These are phyloP conservation scores for Alternaria triticimaculans DNA, from an alignment of 2,329 filamentous ascomycete genomes.

Conservation along the genomic window DNA sequence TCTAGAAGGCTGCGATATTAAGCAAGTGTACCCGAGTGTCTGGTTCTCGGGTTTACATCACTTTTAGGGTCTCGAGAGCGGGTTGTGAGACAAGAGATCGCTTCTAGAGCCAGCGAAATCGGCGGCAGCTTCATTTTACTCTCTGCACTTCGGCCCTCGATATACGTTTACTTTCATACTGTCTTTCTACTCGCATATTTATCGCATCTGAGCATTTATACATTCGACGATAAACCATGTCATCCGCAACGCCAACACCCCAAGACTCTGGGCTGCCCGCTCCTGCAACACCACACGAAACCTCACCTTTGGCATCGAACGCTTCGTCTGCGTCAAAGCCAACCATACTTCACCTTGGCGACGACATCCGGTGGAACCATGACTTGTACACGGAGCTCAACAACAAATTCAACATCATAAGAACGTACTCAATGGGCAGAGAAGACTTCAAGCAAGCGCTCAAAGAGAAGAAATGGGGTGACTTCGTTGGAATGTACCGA, in stretches of 20 bases:
- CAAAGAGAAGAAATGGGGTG: conserved; percentile 48
- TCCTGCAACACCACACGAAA: conserved; percentile 9
- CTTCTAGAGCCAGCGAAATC: not conserved
- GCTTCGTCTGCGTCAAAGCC: conserved; percentile 34
- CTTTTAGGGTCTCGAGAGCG: not conserved
- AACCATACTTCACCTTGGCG: conserved; percentile 53
- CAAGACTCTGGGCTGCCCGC: conserved; percentile 28
- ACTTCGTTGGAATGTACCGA: conserved; percentile 59
- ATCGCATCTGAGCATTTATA: not conserved
- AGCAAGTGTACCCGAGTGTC: not conserved
- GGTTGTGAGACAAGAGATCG: not conserved
- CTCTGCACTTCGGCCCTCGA: too few relatives aligned
- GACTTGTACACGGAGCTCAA: conserved; percentile 49
- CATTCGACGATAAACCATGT: conserved; percentile 14
- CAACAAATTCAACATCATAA: conserved; percentile 47
- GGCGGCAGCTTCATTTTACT: not conserved
- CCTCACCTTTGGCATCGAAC: not conserved
- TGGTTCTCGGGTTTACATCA: not conserved
- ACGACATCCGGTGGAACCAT: conserved; percentile 55
- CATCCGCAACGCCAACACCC: conserved; percentile 34
- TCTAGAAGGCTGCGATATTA: not conserved
- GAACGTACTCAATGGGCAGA: conserved; percentile 48
- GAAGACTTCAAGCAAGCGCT: conserved; percentile 51
- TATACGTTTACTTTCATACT: not conserved
- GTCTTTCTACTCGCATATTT: not conserved